Evolutionary conservation across 495 filamentous ascomycete species (phyloP).

Genomic region (Hypoxylon perforatum): DNA sequence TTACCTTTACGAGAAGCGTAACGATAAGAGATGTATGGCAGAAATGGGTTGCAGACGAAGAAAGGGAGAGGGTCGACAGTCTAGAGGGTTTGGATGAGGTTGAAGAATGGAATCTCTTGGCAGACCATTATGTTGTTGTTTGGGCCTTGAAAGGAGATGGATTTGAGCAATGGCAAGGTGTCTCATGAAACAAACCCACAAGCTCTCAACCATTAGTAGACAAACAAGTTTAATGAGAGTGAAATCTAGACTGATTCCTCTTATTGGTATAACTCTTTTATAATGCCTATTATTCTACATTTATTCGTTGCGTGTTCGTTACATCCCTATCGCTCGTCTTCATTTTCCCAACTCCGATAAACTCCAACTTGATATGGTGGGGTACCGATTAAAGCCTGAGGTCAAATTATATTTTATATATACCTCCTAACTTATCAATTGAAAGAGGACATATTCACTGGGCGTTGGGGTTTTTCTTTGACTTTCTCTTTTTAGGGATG

Average conservation of each 20-base stretch:
- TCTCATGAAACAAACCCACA: conserved; percentile 17
- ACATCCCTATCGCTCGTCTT: too few species aligned
- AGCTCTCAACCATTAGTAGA: not conserved
- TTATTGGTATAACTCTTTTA: too few species aligned
- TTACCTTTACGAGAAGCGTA: conserved; percentile 65
- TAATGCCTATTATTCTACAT: too few species aligned
- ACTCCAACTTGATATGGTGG: too few species aligned
- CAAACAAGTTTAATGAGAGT: not conserved
- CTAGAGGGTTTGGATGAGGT: conserved; percentile 95
- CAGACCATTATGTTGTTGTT: conserved; percentile 87
- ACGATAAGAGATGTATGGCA: conserved; percentile 83
- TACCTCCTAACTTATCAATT: too few species aligned
- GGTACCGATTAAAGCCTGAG: too few species aligned
- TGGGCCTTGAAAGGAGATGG: conserved; percentile 70
- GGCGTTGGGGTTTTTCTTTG: too few species aligned
- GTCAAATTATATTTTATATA: too few species aligned
- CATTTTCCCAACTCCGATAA: too few species aligned
- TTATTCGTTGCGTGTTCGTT: too few species aligned
- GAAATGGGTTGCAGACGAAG: conserved; percentile 73
- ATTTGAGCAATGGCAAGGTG: conserved; percentile 36
- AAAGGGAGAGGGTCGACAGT: conserved; percentile 80
- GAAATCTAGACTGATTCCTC: not conserved
- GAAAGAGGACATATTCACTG: too few species aligned
- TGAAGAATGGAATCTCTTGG: conserved; percentile 92
- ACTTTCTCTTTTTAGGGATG: too few species aligned